These are phyloP conservation scores for Linderniella brevidens DNA, from an alignment of 257 asterid genomes.

Conservation along the genomic window DNA sequence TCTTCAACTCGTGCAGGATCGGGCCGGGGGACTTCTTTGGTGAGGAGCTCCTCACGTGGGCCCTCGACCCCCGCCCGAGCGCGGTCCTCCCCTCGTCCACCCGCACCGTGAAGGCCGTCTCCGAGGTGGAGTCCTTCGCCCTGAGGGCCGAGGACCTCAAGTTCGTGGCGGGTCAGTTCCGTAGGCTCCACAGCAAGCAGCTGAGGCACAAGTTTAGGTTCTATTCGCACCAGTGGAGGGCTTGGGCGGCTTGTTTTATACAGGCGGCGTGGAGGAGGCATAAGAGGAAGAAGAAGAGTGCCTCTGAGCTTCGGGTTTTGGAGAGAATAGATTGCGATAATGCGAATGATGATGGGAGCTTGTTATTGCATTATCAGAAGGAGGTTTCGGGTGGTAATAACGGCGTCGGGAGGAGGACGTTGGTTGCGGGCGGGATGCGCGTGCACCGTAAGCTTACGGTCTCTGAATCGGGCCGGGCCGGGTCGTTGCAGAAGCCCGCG, in stretches of 20 bases:
- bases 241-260: conserved; percentile 79
- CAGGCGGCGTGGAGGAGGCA: conserved; percentile 89
- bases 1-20: conserved; percentile 72
- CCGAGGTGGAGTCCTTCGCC: conserved; percentile 85
- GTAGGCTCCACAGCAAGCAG: conserved; percentile 84
- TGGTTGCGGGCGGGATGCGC: conserved; percentile 5
- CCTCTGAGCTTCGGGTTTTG: conserved; percentile 31
- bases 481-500: too few species aligned
- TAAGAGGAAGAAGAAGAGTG: conserved; percentile 34
- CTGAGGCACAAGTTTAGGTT: conserved; percentile 78
- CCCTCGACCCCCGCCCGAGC: conserved; percentile 82
- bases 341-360: not conserved
- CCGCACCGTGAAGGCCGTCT: conserved; percentile 67
- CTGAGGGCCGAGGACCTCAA: conserved; percentile 67
- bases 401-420: too few species aligned
- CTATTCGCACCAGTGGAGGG: conserved; percentile 94
- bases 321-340: too few species aligned
- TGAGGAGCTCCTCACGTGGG: conserved; percentile 94
- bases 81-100: conserved; percentile 82
- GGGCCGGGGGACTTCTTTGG: conserved; percentile 94
- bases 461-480: too few species aligned
- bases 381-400: too few species aligned
- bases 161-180: conserved; percentile 72
- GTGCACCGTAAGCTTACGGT: too few species aligned
- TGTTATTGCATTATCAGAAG: too few species aligned